These are phyloP conservation scores for Verticillium dahliae DNA, from an alignment of 2,329 filamentous ascomycete genomes.

Conservation along the genomic window DNA sequence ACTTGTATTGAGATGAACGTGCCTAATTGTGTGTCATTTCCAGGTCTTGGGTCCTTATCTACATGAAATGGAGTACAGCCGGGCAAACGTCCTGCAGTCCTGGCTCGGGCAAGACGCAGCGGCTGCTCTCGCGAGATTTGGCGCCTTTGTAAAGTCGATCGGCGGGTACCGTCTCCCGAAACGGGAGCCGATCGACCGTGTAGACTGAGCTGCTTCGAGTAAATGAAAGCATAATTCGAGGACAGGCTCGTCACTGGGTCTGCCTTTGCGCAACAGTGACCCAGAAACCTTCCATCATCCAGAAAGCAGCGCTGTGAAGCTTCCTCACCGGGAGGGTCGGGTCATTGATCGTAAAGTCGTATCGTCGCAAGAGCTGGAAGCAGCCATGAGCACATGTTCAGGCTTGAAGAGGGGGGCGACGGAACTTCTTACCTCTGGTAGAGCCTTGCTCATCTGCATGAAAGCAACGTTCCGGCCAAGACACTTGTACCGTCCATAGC, in stretches of 20 bases:
- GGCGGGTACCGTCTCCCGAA: neutral
- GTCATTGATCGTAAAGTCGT: constrained; percentile 26
- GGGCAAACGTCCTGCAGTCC: neutral
- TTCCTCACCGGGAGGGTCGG: constrained; percentile 24
- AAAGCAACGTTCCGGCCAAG: constrained; percentile 39
- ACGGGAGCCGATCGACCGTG: neutral
- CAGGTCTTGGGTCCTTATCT: neutral
- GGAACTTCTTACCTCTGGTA: constrained; percentile 33
- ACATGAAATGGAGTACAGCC: neutral
- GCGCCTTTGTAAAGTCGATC: neutral
- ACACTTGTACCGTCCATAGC: constrained; percentile 36
- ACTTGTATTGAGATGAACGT: no score
- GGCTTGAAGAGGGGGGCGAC: neutral
- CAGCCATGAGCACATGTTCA: neutral
- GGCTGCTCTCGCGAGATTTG: neutral
- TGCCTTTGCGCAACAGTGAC: constrained; percentile 17
- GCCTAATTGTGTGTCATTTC: neutral
- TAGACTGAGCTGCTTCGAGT: neutral
- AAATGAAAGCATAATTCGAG: no score
- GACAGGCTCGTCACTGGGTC: neutral
- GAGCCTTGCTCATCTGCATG: constrained; percentile 41
- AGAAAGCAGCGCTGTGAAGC: constrained; percentile 22
- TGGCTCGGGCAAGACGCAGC: neutral
- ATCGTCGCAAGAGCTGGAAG: constrained; percentile 21
- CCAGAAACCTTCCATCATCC: constrained; percentile 28